A percentile compares a stretch with the other conserved stretches of the same genome.
Evolutionary conservation across 2,329 filamentous ascomycete genomes (phyloP).

Genomic region (Ophiostoma ulmi): DNA sequence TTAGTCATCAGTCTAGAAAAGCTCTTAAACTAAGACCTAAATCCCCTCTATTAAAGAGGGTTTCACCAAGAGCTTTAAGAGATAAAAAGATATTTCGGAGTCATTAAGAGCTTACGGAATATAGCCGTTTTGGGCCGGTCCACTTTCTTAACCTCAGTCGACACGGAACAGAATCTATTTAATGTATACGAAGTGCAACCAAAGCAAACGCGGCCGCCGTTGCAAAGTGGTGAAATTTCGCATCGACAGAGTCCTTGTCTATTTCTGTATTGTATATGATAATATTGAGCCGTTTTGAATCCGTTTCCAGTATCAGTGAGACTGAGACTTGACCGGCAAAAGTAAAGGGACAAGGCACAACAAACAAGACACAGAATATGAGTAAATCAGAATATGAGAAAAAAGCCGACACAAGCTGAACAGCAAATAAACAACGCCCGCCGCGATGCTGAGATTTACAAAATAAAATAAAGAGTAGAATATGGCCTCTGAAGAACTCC

Average conservation of each 20-base stretch:
- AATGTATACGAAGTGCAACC: neutral
- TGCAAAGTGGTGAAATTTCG: neutral
- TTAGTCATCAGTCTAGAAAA: slow-evolving; percentile 3
- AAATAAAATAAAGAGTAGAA: slow-evolving; percentile 19
- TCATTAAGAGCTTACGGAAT: neutral
- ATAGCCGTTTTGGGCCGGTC: slow-evolving; percentile 1
- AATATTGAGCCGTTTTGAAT: neutral
- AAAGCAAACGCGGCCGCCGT: neutral
- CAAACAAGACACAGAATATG: neutral
- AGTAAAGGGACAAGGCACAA: neutral
- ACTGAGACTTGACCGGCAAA: neutral
- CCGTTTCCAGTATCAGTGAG: neutral
- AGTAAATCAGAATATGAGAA: neutral
- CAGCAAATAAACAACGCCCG: slow-evolving; percentile 18
- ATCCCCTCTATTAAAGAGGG: neutral
- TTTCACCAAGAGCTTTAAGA: neutral
- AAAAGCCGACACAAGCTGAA: neutral
- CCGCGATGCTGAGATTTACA: neutral
- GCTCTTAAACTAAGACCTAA: slow-evolving; percentile 3
- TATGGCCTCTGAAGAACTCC: slow-evolving; percentile 19
- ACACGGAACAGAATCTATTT: neutral
- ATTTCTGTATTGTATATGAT: neutral
- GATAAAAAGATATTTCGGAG: neutral
- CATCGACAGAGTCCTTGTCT: neutral
- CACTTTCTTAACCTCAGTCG: neutral